Conservation (phyloP, 257 asterid genomes). For the Solanum ahanhuiri region DNA sequence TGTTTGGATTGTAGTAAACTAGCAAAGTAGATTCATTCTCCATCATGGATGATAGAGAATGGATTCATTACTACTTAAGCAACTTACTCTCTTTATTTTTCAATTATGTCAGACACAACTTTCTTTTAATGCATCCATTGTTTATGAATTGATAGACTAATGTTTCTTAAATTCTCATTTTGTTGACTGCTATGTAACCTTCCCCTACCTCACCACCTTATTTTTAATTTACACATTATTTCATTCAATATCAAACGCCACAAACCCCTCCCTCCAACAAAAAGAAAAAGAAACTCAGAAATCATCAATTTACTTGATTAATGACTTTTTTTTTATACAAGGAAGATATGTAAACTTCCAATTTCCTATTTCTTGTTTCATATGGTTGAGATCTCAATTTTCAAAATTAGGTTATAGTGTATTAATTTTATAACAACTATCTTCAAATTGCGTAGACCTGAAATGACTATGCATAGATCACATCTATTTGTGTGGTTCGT, state of each 20-base stretch:
- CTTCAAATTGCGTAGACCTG: no score
- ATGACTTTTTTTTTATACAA: background rate
- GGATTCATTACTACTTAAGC: background rate
- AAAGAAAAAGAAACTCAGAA: no score
- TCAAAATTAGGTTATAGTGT: no score
- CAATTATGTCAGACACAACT: slow-evolving; percentile 20
- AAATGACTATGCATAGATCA: no score
- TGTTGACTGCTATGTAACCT: background rate
- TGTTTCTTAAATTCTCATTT: background rate
- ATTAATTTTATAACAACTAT: no score
- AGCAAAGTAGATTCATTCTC: slow-evolving; percentile 29
- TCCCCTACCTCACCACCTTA: background rate
- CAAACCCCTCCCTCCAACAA: background rate
- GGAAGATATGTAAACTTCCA: background rate
- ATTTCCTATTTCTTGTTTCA: background rate
- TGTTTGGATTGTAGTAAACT: slow-evolving; percentile 42
- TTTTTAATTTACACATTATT: no score
- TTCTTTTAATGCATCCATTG: background rate
- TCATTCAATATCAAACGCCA: no score
- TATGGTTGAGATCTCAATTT: background rate
- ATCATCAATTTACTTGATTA: background rate
- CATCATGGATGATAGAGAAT: slow-evolving; percentile 14
- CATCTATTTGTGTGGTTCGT: no score
- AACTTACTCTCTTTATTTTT: slow-evolving; percentile 16
- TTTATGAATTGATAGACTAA: background rate